A percentile compares a stretch with the other conserved stretches of the same genome.
These are phyloP conservation scores for Mortierella alpina DNA, from an alignment of 192 early-diverging fungal genomes.

Conservation along the genomic window DNA sequence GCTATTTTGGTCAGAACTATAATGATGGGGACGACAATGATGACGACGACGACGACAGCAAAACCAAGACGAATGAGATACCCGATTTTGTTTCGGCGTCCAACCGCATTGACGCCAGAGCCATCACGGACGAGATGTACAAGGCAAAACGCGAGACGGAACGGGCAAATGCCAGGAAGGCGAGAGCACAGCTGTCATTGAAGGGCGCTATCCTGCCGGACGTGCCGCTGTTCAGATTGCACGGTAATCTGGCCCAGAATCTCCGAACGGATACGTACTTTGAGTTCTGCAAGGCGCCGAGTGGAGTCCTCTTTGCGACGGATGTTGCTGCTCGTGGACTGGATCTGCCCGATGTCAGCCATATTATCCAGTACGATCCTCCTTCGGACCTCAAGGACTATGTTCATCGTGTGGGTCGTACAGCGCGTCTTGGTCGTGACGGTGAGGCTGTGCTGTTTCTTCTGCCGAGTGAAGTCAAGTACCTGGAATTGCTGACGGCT, in stretches of 20 bases:
- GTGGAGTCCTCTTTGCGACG: conserved; percentile 92
- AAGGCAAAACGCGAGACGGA: conserved; percentile 65
- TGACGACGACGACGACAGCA: conserved; percentile 56
- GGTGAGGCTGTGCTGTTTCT: conserved; percentile 90
- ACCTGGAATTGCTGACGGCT: conserved; percentile 71
- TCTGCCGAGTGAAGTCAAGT: conserved; percentile 89
- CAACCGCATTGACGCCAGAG: conserved; percentile 37
- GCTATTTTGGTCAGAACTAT: conserved; percentile 50
- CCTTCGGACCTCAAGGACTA: conserved; percentile 95
- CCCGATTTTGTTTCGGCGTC: conserved; percentile 52
- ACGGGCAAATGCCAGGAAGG: conserved; percentile 51
- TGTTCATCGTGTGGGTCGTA: conserved; percentile 97
- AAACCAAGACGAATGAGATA: conserved; percentile 48
- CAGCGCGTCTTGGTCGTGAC: conserved; percentile 91
- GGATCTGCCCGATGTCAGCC: conserved; percentile 92
- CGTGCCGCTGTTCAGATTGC: conserved; percentile 82
- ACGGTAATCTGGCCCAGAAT: conserved; percentile 88
- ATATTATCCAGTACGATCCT: conserved; percentile 96
- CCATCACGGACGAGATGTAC: conserved; percentile 50
- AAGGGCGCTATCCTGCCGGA: conserved; percentile 75
- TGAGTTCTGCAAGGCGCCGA: conserved; percentile 70
- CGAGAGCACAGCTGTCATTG: conserved; percentile 47
- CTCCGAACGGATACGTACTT: conserved; percentile 81
- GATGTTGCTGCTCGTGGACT: conserved; percentile 98
- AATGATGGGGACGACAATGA: conserved; percentile 55